Percentiles rank a stretch among this genome's conserved stretches.
Evolutionary conservation across 176 grass and related monocot species (phyloP).

Genomic region (Rhynchospora tenuis): DNA sequence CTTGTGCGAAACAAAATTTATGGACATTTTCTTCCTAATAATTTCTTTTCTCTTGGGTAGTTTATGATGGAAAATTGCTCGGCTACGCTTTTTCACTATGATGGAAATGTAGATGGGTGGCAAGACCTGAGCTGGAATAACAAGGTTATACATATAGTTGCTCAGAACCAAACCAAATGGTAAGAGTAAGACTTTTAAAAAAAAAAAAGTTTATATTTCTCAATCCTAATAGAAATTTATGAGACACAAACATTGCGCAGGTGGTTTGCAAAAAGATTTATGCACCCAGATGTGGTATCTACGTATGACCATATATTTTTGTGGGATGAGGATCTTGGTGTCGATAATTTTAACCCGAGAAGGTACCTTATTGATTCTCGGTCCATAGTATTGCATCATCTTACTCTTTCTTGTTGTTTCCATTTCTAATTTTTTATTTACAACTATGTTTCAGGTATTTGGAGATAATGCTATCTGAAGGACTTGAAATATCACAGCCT

Average conservation of each 20-base stretch:
- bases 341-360: constrained; percentile 79
- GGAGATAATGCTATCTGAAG: constrained; percentile 94
- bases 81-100: constrained; percentile 93
- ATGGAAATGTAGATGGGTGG: constrained; percentile 94
- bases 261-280: constrained; percentile 98
- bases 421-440: neutral
- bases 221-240: neutral
- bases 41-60: constrained; percentile 24
- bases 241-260: constrained; percentile 27
- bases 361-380: constrained; percentile 35
- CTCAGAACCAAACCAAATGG: constrained; percentile 97
- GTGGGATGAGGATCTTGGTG: constrained; percentile 98
- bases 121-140: constrained; percentile 68
- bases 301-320: constrained; percentile 84
- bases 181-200: neutral
- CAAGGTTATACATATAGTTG: constrained; percentile 78
- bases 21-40: constrained; percentile 10
- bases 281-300: constrained; percentile 79
- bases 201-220: neutral
- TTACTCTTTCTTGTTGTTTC: neutral
- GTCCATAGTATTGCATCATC: neutral
- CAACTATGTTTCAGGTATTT: constrained; percentile 53
- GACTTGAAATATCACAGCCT: constrained; percentile 91
- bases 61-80: constrained; percentile 79
- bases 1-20: neutral